A percentile compares a stretch with the other conserved stretches of the same genome.
These are phyloP conservation scores for Helotiales sp. DNA, from an alignment of 2,329 filamentous ascomycete genomes.

Conservation along the genomic window DNA sequence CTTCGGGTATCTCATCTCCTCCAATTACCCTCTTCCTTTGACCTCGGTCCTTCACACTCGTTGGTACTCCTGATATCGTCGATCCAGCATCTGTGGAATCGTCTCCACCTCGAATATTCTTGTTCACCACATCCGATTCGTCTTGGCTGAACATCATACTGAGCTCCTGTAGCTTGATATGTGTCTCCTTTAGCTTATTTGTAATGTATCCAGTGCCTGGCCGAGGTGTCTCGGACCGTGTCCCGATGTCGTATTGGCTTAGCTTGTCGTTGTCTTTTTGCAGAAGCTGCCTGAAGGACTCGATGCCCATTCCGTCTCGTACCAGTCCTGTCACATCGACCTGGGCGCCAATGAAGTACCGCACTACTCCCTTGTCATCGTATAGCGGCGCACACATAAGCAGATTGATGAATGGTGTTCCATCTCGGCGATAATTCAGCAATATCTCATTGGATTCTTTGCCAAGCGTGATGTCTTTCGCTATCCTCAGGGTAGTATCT, in stretches of 20 bases:
- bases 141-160: constrained; percentile 66
- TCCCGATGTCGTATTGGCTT: neutral
- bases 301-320: constrained; percentile 58
- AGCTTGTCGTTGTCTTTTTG: constrained; percentile 29
- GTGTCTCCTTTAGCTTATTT: constrained; percentile 33
- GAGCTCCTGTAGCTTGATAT: constrained; percentile 62
- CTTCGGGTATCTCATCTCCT: constrained; percentile 9
- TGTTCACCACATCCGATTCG: constrained; percentile 63
- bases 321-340: constrained; percentile 61
- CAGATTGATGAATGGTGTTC: constrained; percentile 65
- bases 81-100: constrained; percentile 18
- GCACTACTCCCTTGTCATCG: constrained; percentile 58
- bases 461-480: constrained; percentile 60
- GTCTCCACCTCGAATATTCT: constrained; percentile 55
- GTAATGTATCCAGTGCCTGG: neutral
- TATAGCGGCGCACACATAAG: constrained; percentile 63
- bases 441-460: constrained; percentile 71
- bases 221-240: constrained; percentile 7
- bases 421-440: constrained; percentile 69
- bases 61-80: constrained; percentile 15
- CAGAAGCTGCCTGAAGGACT: constrained; percentile 51
- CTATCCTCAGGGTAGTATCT: constrained; percentile 58
- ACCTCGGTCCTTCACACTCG: constrained; percentile 15
- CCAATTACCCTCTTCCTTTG: constrained; percentile 20
- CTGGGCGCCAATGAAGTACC: constrained; percentile 66